Evolutionary conservation across 345 rosid species (phyloP), one percentile per base, ranked within the genome.

Genomic region (Eucalyptus dawsonii): DNA sequence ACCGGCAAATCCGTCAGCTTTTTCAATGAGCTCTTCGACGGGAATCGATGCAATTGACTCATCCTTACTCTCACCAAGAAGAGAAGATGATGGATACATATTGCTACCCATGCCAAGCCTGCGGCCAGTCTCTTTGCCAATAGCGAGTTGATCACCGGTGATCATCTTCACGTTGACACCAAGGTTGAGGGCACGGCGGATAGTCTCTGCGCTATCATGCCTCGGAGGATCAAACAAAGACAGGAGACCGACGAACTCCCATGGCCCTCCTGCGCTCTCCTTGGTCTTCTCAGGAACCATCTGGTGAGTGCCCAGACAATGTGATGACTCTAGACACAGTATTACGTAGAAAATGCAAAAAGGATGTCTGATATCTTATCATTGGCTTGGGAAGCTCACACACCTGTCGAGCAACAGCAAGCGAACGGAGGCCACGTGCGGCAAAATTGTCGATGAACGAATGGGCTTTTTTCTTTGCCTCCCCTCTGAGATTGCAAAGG

Each of bases 151-250:
- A 50, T 92, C 93, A 1, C 93, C 93, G 1, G 93, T 92, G 85
- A 92, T 92, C 93, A 92, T 92, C 91, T 92, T 92, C n/a, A 92
- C 93, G 88, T 89, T 92, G 69, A 92, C 93, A 87, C 93, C 93
- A 16, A 92, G 93, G 34, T 92, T 90, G 45, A 92, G 93, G 7
- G 93, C 93, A 42, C 93, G 90, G 47, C 92, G 91, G 87, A 92
- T 92, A 7, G 93, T 92, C 87, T 92, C 92, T 13, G 93, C 92
- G 21, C 93, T 92, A 53, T 92, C 93, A 47, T 92, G 93, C 88
- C 93, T 92, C 7, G 93, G 93, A 58, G 95, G 95, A 50, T 93
- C 94, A 31, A 93, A 92, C 53, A 93, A 94, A 88, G 95, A 92
- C 90, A 93, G 67, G 44, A 93, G 92, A 50, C 95, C 95, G 11